phyloP scores from a whole-genome alignment of 306 rosid genomes.

The Erythrophleum fordii region DNA sequence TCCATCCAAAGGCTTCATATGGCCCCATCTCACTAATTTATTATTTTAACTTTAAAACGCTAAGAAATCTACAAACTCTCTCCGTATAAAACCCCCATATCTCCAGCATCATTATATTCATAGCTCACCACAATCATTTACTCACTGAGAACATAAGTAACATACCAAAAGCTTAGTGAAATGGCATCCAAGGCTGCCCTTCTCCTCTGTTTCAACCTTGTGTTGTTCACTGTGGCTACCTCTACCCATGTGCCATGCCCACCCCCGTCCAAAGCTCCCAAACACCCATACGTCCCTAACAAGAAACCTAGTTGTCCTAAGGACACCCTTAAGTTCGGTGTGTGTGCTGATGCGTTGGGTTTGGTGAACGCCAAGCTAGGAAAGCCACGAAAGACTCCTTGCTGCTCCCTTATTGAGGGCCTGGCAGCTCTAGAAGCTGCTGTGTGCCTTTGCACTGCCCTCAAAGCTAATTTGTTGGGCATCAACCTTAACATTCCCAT shows the following conservation, averaged over 20 bases:
- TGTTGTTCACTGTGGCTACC: constrained; percentile 65
- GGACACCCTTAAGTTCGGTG: constrained; percentile 58
- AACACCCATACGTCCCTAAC: constrained; percentile 33
- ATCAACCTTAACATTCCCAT: constrained; percentile 65
- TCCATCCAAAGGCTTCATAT: constrained; percentile 46
- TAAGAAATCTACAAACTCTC: constrained; percentile 6
- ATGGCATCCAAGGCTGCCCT: constrained; percentile 75
- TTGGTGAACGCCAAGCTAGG: constrained; percentile 63
- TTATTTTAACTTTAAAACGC: background rate
- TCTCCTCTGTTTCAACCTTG: constrained; percentile 61
- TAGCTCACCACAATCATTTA: too few species aligned
- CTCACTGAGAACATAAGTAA: too few species aligned
- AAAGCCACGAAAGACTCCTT: constrained; percentile 58
- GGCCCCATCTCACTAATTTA: constrained; percentile 25
- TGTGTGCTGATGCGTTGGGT: constrained; percentile 65
- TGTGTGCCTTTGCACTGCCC: constrained; percentile 56
- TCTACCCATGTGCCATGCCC: constrained; percentile 67
- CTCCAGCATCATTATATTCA: too few species aligned
- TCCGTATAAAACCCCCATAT: constrained; percentile 49
- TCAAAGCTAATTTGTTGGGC: constrained; percentile 65
- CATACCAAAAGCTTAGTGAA: background rate
- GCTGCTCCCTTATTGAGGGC: constrained; percentile 65
- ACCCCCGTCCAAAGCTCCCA: constrained; percentile 47
- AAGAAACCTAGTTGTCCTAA: constrained; percentile 38
- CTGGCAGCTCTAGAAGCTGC: constrained; percentile 70